Percentiles rank a stretch among this genome's conserved stretches.
These are phyloP conservation scores for Saccharomyces hybrid DNA, from an alignment of 1,139 yeast species.

Conservation along the genomic window DNA sequence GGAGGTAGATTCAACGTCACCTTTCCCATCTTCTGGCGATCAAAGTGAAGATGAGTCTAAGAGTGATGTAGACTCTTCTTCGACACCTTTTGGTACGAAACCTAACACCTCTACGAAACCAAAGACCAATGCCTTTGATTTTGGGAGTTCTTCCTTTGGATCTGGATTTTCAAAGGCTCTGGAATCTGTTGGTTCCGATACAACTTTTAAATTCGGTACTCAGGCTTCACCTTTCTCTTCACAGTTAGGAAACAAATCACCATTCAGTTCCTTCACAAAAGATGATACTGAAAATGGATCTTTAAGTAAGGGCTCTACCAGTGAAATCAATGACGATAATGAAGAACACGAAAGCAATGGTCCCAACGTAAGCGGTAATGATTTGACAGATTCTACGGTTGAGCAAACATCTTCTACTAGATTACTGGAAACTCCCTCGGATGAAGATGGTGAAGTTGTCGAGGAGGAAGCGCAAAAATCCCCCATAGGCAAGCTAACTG, in stretches of 20 bases:
- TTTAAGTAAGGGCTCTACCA: background rate
- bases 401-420: conserved; percentile 14
- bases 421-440: background rate
- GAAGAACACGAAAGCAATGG: conserved; percentile 8
- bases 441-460: background rate
- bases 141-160: background rate
- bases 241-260: background rate
- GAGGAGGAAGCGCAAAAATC: background rate
- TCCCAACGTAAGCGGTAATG: conserved; percentile 1
- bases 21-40: background rate
- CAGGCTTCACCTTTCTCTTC: background rate
- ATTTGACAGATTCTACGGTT: conserved; percentile 17
- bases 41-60: background rate
- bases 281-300: background rate
- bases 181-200: background rate
- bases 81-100: background rate
- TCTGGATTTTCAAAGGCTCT: background rate
- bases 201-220: background rate
- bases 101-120: background rate
- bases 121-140: background rate
- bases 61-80: background rate
- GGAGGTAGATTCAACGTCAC: background rate
- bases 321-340: background rate
- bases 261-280: background rate
- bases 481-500: conserved; percentile 21